phyloP scores from a whole-genome alignment of 306 rosid species.

The Castanea mollissima region DNA sequence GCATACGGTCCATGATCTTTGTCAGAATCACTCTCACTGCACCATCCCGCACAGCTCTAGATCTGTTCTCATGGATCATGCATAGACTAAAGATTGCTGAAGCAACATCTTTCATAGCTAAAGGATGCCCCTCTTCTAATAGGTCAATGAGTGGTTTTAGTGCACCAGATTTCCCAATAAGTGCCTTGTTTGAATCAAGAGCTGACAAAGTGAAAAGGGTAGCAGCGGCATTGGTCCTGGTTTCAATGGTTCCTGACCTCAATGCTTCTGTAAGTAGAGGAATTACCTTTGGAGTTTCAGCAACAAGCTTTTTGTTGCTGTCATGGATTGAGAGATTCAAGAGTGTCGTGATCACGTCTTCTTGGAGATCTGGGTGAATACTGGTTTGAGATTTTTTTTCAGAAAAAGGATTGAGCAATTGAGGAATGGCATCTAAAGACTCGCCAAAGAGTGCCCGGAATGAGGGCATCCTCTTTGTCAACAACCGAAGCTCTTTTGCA shows the following conservation, averaged over 20 bases:
- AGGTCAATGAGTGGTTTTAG: conserved; percentile 64
- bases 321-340: conserved; percentile 84
- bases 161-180: conserved; percentile 81
- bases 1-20: conserved; percentile 47
- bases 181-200: conserved; percentile 84
- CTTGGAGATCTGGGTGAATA: conserved; percentile 59
- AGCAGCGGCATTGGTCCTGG: conserved; percentile 88
- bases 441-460: conserved; percentile 76
- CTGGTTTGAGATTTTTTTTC: conserved; percentile 36
- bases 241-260: conserved; percentile 68
- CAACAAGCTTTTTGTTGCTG: conserved; percentile 81
- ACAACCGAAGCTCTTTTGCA: conserved; percentile 75
- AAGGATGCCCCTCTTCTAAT: conserved; percentile 77
- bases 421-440: conserved; percentile 59
- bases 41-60: conserved; percentile 64
- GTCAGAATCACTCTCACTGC: conserved; percentile 60
- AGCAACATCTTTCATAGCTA: conserved; percentile 77
- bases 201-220: conserved; percentile 86
- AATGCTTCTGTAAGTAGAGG: conserved; percentile 65
- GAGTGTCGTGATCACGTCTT: conserved; percentile 85
- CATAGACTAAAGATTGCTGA: conserved; percentile 82
- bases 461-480: conserved; percentile 81
- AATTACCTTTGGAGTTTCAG: conserved; percentile 72
- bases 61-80: conserved; percentile 75
- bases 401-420: conserved; percentile 63